phyloP scores from a whole-genome alignment of 169 alveolate species.

The Eimeria sp. region DNA sequence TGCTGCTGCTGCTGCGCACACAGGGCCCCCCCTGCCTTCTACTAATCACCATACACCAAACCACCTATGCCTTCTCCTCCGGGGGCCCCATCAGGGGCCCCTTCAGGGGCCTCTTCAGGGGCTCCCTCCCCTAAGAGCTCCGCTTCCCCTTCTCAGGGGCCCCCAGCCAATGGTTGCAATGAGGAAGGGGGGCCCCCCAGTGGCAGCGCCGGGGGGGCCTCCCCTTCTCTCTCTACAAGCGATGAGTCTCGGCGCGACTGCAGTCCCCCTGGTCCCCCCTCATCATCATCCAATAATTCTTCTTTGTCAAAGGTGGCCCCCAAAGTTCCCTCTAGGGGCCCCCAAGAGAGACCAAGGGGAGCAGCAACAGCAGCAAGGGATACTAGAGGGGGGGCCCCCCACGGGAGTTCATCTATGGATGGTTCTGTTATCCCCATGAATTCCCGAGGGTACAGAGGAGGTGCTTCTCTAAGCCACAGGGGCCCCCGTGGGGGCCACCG shows the following conservation, averaged over 20 bases:
- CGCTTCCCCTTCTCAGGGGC: neutral
- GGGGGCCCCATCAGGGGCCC: constrained; percentile 25
- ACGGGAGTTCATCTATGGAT: neutral
- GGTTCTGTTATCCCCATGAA: neutral
- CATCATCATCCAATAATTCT: neutral
- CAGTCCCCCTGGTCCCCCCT: neutral
- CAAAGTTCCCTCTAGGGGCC: neutral
- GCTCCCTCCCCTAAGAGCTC: too few species aligned
- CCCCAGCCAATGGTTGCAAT: neutral
- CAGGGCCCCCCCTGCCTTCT: neutral
- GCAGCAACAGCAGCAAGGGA: neutral
- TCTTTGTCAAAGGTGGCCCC: neutral
- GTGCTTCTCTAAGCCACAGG: neutral
- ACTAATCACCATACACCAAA: neutral
- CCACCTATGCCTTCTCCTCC: neutral
- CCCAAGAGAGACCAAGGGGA: neutral
- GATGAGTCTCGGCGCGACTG: neutral
- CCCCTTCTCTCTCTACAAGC: neutral
- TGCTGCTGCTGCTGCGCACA: neutral
- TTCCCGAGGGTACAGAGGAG: neutral
- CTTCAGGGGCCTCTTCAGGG: neutral
- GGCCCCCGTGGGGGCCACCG: neutral
- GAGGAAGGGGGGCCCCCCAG: neutral
- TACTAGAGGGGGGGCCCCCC: neutral
- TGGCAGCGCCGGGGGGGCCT: neutral